A percentile compares a stretch with the other conserved stretches of the same genome.
These are phyloP conservation scores for Tulasnella sp. DNA, from an alignment of 768 basidiomycete species.

Conservation along the genomic window DNA sequence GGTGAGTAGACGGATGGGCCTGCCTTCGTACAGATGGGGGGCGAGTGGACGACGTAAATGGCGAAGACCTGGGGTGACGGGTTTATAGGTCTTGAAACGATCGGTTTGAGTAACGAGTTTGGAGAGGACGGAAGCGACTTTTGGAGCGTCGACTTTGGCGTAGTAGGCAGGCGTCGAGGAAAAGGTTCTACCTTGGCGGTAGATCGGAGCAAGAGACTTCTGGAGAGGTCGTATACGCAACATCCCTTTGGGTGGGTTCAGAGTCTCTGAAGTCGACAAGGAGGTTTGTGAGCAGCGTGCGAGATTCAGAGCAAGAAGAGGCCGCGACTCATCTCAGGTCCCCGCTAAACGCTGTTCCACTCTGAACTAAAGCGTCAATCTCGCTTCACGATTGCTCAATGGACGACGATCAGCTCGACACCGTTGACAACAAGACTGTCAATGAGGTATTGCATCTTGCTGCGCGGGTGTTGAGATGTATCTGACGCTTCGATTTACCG, in stretches of 20 bases:
- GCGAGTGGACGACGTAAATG: conserved; percentile 78
- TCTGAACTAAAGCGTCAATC: background rate
- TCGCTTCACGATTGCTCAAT: background rate
- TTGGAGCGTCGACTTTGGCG: conserved; percentile 1
- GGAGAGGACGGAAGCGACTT: conserved; percentile 15
- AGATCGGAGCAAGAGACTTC: background rate
- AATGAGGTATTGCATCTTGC: conserved; percentile 28
- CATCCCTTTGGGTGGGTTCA: background rate
- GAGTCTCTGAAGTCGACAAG: too few relatives aligned
- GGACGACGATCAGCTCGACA: conserved; percentile 14
- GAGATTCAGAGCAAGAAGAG: too few relatives aligned
- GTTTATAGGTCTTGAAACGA: conserved; percentile 83
- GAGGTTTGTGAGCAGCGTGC: background rate
- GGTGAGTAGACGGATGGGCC: conserved; percentile 77
- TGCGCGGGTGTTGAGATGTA: background rate
- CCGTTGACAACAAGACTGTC: conserved; percentile 29
- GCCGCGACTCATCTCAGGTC: too few relatives aligned
- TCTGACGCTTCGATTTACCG: background rate
- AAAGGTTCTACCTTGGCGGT: background rate
- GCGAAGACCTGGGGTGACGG: conserved; percentile 74
- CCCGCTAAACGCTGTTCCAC: background rate
- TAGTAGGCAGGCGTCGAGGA: background rate
- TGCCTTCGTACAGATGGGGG: conserved; percentile 71
- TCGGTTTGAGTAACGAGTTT: conserved; percentile 4
- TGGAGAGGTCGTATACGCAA: background rate